Evolutionary conservation across 805 yeast species (phyloP), one percentile per base, ranked within the genome.

Genomic region (Dipodascus geniculatus): DNA sequence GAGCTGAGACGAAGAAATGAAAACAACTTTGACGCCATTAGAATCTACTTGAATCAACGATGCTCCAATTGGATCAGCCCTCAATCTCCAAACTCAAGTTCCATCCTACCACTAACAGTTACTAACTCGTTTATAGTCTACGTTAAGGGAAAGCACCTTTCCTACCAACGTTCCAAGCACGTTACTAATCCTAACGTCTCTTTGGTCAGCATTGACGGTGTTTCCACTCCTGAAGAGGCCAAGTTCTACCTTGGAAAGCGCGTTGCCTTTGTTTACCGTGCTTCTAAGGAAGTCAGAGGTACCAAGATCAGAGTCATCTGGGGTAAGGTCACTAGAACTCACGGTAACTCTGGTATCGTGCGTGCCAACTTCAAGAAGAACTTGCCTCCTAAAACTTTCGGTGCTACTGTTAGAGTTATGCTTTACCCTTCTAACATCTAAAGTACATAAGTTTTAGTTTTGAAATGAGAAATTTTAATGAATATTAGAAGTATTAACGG

Each of bases 131-230:
- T 28, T 55, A 48, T 57, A 60, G 62, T 93, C 81, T 93, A 93
- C 96, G 98, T 93, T 79, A 93, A 91, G 85, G 99, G 98, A 80
- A 93, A 91, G 85, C 99, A 93, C 86, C 75, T 93, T 74, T 90
- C 97, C 70, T 93, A 91, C 95, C 98, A 93, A 83, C 95, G 99
- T 82, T 89, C 97, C 69, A 93, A 93, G 89, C 83, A 83, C 77
- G 87, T 85, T 74, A 89, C 84, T 85, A 87, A 93, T 95, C 97
- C 99, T 76, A 85, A 87, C 81, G 87, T 87, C 69, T 93, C 99
- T 63, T 83, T 93, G 76, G 80, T 93, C 75, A 87, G 93, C 82
- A 85, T 91, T 72, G 99, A 93, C 81, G 96, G 96, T 78, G 99
- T 93, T 69, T 74, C 83, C 63, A 73, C 78, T 73, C 80, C 96